Base-by-base conservation (phyloP, 306 rosid species). In the Purshia tridentata region DNA sequence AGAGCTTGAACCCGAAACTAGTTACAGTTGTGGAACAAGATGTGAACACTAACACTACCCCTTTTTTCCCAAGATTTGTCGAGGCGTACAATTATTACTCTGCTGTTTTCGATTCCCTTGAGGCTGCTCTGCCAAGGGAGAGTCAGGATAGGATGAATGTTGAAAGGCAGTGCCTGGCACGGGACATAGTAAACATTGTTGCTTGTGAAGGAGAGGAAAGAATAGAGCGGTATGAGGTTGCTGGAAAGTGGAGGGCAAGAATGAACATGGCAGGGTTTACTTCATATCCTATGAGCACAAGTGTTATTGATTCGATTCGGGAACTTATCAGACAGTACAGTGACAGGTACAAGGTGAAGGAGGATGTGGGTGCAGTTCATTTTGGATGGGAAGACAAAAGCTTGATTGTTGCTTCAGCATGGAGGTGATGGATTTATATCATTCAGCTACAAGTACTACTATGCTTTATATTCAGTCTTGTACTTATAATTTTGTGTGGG, bases 181-280 rank as follows among this genome's bases (percentile, higher is more conserved):
- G 97, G 75, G 99, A 94, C 84, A 90, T 94, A 65, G 97, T 94
- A 11, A 94, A 94, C 70, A 83, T 92, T 0, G 82, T 94, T 45
- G 97, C 99, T 0, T 94, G 99, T 11, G 99, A 94, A 82, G 99
- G 97, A 0, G 93, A 91, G 76, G 97, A 88, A 56, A 79, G 99
- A 80, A 90, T 94, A 22, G 99, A 94, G 81, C 70, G 99, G 63
- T 94, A 88, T 15, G 99, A 94, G 70, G 96, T 91, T 5, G 99
- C 99, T 0, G 96, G 99, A 16, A 94, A 94, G 88, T 94, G 99
- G 99, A 82, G 95, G 72, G 99, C 99, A 6, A 91, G 99, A 83
- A 89, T 94, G 96, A 60, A 73, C 52, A 91, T 94, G 99, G 99
- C 99, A 6, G 99, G 99, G 10, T 90, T 91, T 81, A 81, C 72